Evolutionary conservation across 2,329 filamentous ascomycete genomes (phyloP).

Genomic region (Fusarium sp.): DNA sequence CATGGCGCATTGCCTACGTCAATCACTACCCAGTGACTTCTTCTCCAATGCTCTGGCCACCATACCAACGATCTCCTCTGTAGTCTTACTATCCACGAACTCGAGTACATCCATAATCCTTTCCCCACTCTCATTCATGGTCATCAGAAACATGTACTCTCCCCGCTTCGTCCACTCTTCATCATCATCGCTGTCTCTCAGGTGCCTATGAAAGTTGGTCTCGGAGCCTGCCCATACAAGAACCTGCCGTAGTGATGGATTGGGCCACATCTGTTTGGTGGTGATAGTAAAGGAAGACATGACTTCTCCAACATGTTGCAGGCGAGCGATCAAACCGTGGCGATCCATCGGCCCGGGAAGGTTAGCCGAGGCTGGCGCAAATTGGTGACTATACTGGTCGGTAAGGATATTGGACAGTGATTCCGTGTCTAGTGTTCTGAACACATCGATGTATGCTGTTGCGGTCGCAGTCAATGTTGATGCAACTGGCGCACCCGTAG

Average conservation of each 20-base stretch:
- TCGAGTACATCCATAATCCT: neutral
- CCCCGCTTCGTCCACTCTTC: neutral
- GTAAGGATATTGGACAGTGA: neutral
- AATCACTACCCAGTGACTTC: neutral
- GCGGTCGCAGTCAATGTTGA: neutral
- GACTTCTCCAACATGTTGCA: neutral
- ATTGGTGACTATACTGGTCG: neutral
- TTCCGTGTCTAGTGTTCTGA: neutral
- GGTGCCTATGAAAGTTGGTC: neutral
- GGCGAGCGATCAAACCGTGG: neutral
- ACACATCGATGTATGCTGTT: neutral
- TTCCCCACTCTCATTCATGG: neutral
- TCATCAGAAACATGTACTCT: neutral
- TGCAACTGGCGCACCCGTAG: fast-evolving
- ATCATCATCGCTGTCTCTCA: neutral
- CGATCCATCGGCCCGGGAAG: neutral
- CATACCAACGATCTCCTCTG: neutral
- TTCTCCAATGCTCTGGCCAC: neutral
- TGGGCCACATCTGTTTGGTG: neutral
- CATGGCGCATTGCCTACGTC: neutral
- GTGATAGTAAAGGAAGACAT: neutral
- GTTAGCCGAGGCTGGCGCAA: neutral
- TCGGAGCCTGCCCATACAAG: neutral
- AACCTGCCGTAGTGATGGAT: neutral
- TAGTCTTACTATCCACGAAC: neutral